A percentile compares a stretch with the other conserved stretches of the same genome.
Conservation (phyloP, 371 early-diverging fungal species). For the Basidiobolus meristosporus region DNA sequence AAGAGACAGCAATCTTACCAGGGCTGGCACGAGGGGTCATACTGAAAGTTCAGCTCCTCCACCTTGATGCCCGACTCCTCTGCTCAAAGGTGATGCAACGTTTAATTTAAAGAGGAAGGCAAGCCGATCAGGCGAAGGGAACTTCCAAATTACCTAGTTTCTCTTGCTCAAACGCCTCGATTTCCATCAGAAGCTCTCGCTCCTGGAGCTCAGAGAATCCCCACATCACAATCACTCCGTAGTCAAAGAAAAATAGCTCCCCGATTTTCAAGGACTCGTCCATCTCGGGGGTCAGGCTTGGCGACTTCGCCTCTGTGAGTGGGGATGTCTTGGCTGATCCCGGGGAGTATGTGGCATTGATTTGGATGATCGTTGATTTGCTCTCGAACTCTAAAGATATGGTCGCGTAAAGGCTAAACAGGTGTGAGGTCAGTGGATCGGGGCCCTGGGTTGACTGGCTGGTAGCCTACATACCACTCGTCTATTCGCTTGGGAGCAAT, state of each 20-base stretch:
- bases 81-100: too few relatives aligned
- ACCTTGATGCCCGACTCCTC: conserved; percentile 58
- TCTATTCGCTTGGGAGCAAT: conserved; percentile 14
- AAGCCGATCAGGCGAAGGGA: too few relatives aligned
- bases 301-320: neutral
- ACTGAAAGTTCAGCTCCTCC: conserved; percentile 87
- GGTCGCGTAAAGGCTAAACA: too few relatives aligned
- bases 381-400: too few relatives aligned
- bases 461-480: too few relatives aligned
- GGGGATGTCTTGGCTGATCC: neutral
- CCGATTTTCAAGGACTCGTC: conserved; percentile 25
- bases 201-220: conserved; percentile 81
- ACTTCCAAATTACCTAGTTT: too few relatives aligned
- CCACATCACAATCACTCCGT: conserved; percentile 92
- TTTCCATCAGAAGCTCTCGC: conserved; percentile 42
- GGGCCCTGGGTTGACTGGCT: too few relatives aligned
- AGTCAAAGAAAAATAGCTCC: conserved; percentile 75
- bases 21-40: conserved; percentile 57
- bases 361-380: too few relatives aligned
- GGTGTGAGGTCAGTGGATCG: too few relatives aligned
- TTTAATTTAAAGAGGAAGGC: too few relatives aligned
- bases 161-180: conserved; percentile 47
- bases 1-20: too few relatives aligned
- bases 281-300: neutral
- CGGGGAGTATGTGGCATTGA: too few relatives aligned